Evolutionary conservation across 1,284 basidiomycete species (phyloP), one percentile per base, ranked within the genome.

Genomic region (Mycena citricolor): DNA sequence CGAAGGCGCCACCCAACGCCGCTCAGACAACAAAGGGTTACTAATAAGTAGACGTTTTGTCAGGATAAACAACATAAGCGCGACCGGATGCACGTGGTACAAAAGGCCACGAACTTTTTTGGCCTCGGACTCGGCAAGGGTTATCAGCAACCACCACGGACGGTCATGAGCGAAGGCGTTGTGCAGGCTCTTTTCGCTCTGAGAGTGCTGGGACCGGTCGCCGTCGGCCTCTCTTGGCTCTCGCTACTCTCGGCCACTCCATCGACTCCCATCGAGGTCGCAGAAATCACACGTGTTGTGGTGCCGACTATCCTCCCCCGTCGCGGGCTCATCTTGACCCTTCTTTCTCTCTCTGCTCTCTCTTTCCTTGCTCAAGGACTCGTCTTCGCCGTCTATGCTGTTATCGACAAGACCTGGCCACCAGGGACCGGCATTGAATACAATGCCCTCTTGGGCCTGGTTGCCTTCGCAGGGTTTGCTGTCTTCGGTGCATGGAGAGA

Each of bases 311-410:
- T 72, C 44, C 68, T 80, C 43, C 89, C 89, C 33, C 83, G 90
- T 62, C 79, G 84, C 46, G 75, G 76, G 39, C 65, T 81, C 53
- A 88, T 92, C 61, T 71, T 90, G 43, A 63, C 70, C 40, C 68
- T 90, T 54, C 71, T 91, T 40, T 78, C 81, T 44, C 69, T 90
- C 39, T 59, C 81, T 64, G 82, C 93, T 69, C 54, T 94, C 68
- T 74, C 93, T 63, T 82, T 90, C 77, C 79, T 99, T 71, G 69
- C 93, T 67, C 77, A 99, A 76, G 74, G 94, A 44, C 66, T 86
- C 38, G 70, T 81, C 7, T 83, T 86, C 57, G 77, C 83, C 38
- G 63, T 78, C 17, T 75, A 75, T 57, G 77, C 82, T 19, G 72
- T 90, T 32, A 57, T 90, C 49, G 67, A 73, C 55, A 79, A 82